Base-by-base conservation (phyloP, 345 rosid genomes). In the Atalantia buxifolia region DNA sequence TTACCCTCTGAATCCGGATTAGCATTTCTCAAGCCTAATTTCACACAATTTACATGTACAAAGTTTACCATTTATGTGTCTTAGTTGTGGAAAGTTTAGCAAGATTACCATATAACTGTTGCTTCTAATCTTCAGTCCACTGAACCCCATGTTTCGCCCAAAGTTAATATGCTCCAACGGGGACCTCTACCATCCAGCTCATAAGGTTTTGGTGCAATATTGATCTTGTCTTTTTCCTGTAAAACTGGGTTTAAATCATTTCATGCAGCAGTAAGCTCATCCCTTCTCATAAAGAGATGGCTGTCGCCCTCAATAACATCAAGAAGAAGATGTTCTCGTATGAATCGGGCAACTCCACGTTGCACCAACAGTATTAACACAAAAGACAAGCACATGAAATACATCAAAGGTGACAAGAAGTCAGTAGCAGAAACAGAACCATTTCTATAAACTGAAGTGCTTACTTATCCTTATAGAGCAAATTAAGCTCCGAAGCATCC, bases 291-390 rank as follows among this genome's bases (percentile, higher is more conserved):
- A 4, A 42, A 10, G 16, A 42, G 50, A 42, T 12, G 50, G 50
- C 3, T 42, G 48, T 42, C 4, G 4, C 48, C 48, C 0, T 3
- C 16, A 1, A 42, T 42, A 42, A 42, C 48, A 42, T 42, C 48
- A 10, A 42, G 48, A 42, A 42, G 48, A 74, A 92, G 89, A 73
- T 90, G 97, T 80, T 93, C 94, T 93, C 93, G 10, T 89, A 89
- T 36, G 97, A 93, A 78, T 92, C 97, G 19, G 98, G 98, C 71
- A 89, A 83, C 81, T 90, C 97, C 4, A 45, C 82, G 28, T 85
- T 84, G 73, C 90, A 89, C 91, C 94, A 88, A 72, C 6, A 24
- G 66, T 10, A 85, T 69, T 18, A 40, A 72, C 2, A 64, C 69
- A 72, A 45, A 25, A 42, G 24, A 50, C n/a, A 66, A 30, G 31